Percentiles rank a stretch among this genome's conserved stretches.
Conservation (phyloP, 1,284 basidiomycete species). For the Baeospora myosura region DNA sequence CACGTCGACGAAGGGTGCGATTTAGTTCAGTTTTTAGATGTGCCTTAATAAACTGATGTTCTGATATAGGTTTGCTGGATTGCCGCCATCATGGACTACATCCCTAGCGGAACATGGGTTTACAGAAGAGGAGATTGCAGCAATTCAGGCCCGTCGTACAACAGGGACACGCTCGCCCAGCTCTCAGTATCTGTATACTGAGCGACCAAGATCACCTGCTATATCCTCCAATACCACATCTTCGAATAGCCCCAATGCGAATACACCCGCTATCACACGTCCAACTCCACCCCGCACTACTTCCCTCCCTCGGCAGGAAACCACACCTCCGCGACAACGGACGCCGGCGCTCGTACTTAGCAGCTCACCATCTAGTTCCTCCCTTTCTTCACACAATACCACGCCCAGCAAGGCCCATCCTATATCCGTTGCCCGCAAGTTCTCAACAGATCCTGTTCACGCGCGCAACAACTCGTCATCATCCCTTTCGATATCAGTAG, state of each 20-base stretch:
- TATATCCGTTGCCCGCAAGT: too few relatives aligned
- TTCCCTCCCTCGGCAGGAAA: slow-evolving; percentile 31
- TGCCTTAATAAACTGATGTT: slow-evolving; percentile 5
- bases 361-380: slow-evolving; percentile 15
- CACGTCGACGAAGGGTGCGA: slow-evolving; percentile 70
- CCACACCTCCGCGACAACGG: slow-evolving; percentile 19
- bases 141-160: slow-evolving; percentile 46
- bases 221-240: slow-evolving; percentile 13
- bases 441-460: slow-evolving; percentile 7
- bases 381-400: neutral
- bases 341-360: too few relatives aligned
- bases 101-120: slow-evolving; percentile 55
- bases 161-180: slow-evolving; percentile 30
- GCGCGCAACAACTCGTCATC: slow-evolving; percentile 10
- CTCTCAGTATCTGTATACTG: slow-evolving; percentile 22
- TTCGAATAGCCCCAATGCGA: slow-evolving; percentile 8
- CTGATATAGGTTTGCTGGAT: slow-evolving; percentile 45
- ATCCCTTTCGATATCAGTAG: slow-evolving; percentile 10
- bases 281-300: slow-evolving; percentile 32
- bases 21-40: slow-evolving; percentile 6
- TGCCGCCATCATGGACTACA: slow-evolving; percentile 67
- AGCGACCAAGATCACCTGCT: slow-evolving; percentile 28
- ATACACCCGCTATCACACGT: slow-evolving; percentile 22
- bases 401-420: too few relatives aligned
- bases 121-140: slow-evolving; percentile 57